A percentile compares a stretch with the other conserved stretches of the same genome.
These are phyloP conservation scores for Eucalyptus caleyi DNA, from an alignment of 345 rosid species.

Conservation along the genomic window DNA sequence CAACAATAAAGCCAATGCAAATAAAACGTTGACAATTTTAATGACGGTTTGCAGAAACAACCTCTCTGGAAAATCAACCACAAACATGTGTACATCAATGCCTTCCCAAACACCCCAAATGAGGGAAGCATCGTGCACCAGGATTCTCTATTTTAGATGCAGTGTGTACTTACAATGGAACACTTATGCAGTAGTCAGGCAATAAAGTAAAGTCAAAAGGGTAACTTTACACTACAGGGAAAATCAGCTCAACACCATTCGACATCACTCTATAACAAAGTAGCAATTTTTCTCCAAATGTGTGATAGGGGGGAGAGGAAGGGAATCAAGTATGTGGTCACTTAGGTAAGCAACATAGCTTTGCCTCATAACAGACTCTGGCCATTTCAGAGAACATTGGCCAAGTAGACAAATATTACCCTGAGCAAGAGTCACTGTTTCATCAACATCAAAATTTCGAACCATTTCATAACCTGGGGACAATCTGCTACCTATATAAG, in stretches of 20 bases:
- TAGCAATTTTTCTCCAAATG: not conserved
- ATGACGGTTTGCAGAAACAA: not conserved
- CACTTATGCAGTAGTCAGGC: not conserved
- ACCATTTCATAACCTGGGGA: not conserved
- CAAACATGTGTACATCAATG: not conserved
- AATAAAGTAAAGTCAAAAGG: not conserved
- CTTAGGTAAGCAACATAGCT: not conserved
- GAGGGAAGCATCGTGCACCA: not conserved
- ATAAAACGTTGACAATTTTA: not conserved
- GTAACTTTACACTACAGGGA: not conserved
- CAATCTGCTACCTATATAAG: not conserved
- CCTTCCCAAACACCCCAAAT: not conserved
- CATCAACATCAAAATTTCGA: not conserved
- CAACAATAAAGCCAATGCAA: not conserved
- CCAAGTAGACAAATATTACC: not conserved
- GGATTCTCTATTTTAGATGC: not conserved
- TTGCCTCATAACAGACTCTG: not conserved
- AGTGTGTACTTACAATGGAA: not conserved
- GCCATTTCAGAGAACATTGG: not conserved
- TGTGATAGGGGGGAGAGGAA: not conserved
- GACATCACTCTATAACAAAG: not conserved
- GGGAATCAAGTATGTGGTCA: not conserved
- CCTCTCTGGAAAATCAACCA: not conserved
- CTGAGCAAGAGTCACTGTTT: not conserved
- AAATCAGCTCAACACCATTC: not conserved